Conservation (phyloP, 495 filamentous ascomycete species). For the Melanomma pulvis-pyrius region DNA sequence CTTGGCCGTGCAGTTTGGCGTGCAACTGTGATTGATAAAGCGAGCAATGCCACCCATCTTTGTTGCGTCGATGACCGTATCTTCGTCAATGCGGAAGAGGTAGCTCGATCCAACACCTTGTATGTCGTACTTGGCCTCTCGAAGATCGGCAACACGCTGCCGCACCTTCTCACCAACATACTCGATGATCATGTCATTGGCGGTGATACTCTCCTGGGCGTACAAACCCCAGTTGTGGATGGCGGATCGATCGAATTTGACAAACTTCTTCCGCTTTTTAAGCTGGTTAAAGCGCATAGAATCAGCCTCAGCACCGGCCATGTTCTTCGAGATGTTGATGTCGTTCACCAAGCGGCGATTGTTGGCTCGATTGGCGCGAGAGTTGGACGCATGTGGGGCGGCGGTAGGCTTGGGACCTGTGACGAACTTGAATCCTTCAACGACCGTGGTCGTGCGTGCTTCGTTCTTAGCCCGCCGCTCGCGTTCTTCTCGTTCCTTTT, state of each 20-base stretch:
- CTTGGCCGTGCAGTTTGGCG: slow-evolving; percentile 97
- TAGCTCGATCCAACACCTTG: slow-evolving; percentile 97
- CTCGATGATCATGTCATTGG: slow-evolving; percentile 99
- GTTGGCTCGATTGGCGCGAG: slow-evolving; percentile 88
- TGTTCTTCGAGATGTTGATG: slow-evolving; percentile 87
- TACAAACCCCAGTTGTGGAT: slow-evolving; percentile 99
- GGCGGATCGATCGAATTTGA: slow-evolving; percentile 94
- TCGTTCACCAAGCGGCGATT: slow-evolving; percentile 92
- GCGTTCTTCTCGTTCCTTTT: slow-evolving; percentile 83
- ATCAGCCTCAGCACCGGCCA: slow-evolving; percentile 74
- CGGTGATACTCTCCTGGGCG: slow-evolving; percentile 93
- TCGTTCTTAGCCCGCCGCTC: slow-evolving; percentile 77
- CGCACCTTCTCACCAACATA: slow-evolving; percentile 98
- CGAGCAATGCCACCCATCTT: slow-evolving; percentile 97
- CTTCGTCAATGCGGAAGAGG: slow-evolving; percentile 97
- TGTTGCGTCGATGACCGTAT: slow-evolving; percentile 95
- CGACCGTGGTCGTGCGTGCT: slow-evolving; percentile 58
- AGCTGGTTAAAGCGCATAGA: slow-evolving; percentile 97
- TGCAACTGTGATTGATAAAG: slow-evolving; percentile 99
- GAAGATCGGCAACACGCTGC: slow-evolving; percentile 92
- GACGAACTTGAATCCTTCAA: slow-evolving; percentile 67
- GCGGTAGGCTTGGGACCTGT: slow-evolving; percentile 77
- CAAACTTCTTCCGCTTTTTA: slow-evolving; percentile 98
- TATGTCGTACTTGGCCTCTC: slow-evolving; percentile 88
- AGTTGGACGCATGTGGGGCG: slow-evolving; percentile 60